These are phyloP conservation scores for Curvularia eragrostidis DNA, from an alignment of 2,329 filamentous ascomycete genomes.

Conservation along the genomic window DNA sequence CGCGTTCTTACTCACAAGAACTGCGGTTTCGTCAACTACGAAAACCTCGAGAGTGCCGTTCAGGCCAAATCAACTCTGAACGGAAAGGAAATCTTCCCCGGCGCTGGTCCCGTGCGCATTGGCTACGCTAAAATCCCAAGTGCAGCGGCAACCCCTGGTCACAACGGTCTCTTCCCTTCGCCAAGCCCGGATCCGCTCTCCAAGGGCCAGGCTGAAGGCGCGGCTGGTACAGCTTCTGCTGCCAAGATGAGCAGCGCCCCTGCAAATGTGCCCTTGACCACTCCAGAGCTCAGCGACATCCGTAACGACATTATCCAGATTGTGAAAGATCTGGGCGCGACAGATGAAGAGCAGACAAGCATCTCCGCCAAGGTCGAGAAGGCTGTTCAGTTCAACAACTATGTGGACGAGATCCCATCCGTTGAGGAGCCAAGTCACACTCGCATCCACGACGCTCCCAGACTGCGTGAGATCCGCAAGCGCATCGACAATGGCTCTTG, in stretches of 20 bases:
- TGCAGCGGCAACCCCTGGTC: constrained; percentile 83
- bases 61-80: constrained; percentile 88
- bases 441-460: constrained; percentile 89
- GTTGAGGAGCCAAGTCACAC: constrained; percentile 88
- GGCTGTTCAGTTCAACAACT: constrained; percentile 76
- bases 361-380: constrained; percentile 77
- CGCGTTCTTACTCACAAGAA: constrained; percentile 98
- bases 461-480: constrained; percentile 94
- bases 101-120: constrained; percentile 91
- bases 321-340: constrained; percentile 85
- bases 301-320: constrained; percentile 84
- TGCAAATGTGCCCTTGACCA: constrained; percentile 64
- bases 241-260: constrained; percentile 46
- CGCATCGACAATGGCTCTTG: constrained; percentile 94
- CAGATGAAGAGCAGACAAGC: constrained; percentile 74
- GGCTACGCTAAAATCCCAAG: constrained; percentile 97
- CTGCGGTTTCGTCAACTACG: constrained; percentile 98
- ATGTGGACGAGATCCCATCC: constrained; percentile 83
- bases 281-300: constrained; percentile 78
- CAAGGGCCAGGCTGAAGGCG: constrained; percentile 56
- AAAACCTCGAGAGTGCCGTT: constrained; percentile 87
- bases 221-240: constrained; percentile 46
- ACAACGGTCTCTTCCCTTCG: constrained; percentile 85
- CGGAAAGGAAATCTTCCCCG: constrained; percentile 97
- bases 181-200: constrained; percentile 87